A percentile compares a stretch with the other conserved stretches of the same genome.
Evolutionary conservation across 257 asterid species (phyloP).

Genomic region (Lantana camara): DNA sequence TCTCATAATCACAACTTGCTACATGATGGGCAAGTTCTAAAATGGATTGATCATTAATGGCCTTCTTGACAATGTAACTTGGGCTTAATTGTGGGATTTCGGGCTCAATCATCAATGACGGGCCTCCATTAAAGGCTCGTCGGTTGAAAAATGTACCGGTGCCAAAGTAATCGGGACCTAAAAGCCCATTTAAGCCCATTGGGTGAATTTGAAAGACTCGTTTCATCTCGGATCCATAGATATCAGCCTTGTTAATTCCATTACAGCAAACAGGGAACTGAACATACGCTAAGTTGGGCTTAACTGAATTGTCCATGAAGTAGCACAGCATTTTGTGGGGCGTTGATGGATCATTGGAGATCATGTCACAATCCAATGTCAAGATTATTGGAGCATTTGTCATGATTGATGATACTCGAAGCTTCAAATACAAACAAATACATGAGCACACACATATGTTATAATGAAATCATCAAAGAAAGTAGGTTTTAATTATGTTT

Average conservation of each 20-base stretch:
- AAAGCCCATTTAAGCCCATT: constrained; percentile 50
- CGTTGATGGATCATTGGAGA: constrained; percentile 77
- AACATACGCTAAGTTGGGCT: constrained; percentile 51
- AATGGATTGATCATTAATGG: constrained; percentile 27
- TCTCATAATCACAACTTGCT: constrained; percentile 61
- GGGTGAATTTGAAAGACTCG: constrained; percentile 42
- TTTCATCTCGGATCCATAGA: constrained; percentile 54
- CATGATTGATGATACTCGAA: constrained; percentile 72
- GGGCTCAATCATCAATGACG: constrained; percentile 38
- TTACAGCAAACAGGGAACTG: constrained; percentile 58
- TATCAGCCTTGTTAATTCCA: constrained; percentile 59
- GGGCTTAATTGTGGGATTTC: constrained; percentile 46
- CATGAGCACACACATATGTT: background rate
- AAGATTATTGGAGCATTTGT: constrained; percentile 71
- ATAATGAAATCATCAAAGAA: background rate
- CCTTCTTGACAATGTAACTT: constrained; percentile 28
- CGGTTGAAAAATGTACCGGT: constrained; percentile 53
- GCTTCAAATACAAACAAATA: constrained; percentile 36
- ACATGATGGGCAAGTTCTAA: constrained; percentile 53
- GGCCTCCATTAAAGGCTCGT: constrained; percentile 51
- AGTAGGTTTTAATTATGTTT: too few species aligned
- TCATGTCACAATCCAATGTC: constrained; percentile 87
- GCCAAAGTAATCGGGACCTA: constrained; percentile 58
- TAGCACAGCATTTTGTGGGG: constrained; percentile 53
- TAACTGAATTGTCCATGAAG: constrained; percentile 40